Percentiles rank a stretch among this genome's conserved stretches.
Evolutionary conservation across 2,329 filamentous ascomycete species (phyloP).

Genomic region (Alternaria solani): DNA sequence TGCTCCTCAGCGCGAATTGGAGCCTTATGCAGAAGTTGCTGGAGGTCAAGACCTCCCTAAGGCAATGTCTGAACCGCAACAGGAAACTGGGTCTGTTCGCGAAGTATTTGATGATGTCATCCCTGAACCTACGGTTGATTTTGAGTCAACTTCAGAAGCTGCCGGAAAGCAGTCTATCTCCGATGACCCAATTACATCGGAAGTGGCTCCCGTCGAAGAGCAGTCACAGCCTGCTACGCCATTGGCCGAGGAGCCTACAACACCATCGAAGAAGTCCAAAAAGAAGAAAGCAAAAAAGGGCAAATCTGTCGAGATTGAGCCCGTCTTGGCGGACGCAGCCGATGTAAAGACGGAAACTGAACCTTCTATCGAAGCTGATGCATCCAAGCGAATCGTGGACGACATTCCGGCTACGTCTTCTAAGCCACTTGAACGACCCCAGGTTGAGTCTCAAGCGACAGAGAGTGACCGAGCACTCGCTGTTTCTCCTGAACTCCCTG

Average conservation of each 20-base stretch:
- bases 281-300: constrained; percentile 49
- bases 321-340: neutral
- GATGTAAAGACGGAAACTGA: constrained; percentile 2
- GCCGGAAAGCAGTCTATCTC: neutral
- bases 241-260: constrained; percentile 16
- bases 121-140: neutral
- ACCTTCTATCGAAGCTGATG: neutral
- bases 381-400: neutral
- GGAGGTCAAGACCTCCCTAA: neutral
- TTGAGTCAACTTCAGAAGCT: neutral
- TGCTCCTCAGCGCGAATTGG: constrained; percentile 3
- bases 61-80: neutral
- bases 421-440: neutral
- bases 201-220: constrained; percentile 12
- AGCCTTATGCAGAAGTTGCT: neutral
- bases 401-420: neutral
- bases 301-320: constrained; percentile 14
- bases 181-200: neutral
- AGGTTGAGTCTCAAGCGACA: neutral
- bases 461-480: neutral
- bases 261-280: constrained; percentile 53
- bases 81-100: neutral
- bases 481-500: neutral
- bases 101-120: neutral
- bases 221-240: constrained; percentile 2